Evolutionary conservation across 345 rosid species (phyloP).

Genomic region (Theobroma cacao): DNA sequence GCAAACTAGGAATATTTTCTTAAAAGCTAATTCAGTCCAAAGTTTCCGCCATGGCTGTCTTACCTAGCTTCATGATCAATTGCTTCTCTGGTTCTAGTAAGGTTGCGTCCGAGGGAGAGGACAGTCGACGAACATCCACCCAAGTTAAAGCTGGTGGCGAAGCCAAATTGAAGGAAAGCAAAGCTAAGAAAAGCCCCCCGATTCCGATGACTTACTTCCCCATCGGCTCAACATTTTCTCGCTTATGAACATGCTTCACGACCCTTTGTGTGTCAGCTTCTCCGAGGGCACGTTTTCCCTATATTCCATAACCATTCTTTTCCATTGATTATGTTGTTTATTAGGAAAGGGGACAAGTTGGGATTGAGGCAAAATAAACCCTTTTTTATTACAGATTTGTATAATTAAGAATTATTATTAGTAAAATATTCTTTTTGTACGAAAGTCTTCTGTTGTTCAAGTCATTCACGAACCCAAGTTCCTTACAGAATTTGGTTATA

Average conservation of each 20-base stretch:
- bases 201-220: constrained; percentile 7
- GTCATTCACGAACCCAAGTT: no score
- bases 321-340: no score
- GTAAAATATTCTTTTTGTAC: no score
- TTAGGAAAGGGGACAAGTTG: no score
- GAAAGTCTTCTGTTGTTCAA: no score
- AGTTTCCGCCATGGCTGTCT: background rate
- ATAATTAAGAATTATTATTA: no score
- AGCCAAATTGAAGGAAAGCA: background rate
- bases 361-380: no score
- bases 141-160: background rate
- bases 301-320: background rate
- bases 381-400: no score
- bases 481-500: no score
- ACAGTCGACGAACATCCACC: background rate
- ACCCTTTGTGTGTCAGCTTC: background rate
- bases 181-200: constrained; percentile 1
- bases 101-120: background rate
- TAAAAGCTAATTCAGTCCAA: background rate
- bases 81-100: constrained; percentile 2
- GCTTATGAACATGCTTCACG: background rate
- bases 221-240: background rate
- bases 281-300: background rate
- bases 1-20: background rate
- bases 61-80: background rate